Evolutionary conservation across 83 land plant species (phyloP), one percentile per base, ranked within the genome.

Genomic region (Larix sibirica): DNA sequence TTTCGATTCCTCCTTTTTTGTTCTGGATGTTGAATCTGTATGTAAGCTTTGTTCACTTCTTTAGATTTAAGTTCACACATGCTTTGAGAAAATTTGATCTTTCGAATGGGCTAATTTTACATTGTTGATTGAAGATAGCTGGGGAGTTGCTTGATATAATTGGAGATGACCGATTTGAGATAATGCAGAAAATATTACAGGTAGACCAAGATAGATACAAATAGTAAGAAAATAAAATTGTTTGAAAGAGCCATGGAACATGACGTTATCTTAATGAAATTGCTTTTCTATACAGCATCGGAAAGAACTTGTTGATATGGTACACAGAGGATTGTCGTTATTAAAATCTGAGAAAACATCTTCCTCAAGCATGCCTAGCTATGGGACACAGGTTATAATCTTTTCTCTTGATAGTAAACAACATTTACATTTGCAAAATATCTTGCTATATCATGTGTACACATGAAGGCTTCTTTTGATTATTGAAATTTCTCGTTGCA

Each of bases 141-240:
- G 92, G 92, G 40, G 95, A 95, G 62, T 65, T 97, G 80, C 89
- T 97, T 89, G 99, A 97, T 85, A 94, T 97, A 80, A 90, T 92
- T 74, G 99, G 99, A 21, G 97, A 96, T 83, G 85, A 82, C 80
- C 88, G 94, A 7, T 98, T 98, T 91, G 99, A 98, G 83, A 89
- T 86, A 1, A 94, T 98, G 33, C 99, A 98, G 83, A 92, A 91
- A 78, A 62, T 98, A 44, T 83, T 98, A 42, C 83, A 81, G 90
- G 99, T 96, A 90, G 78, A 88, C 14, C 60, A 74, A 31, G 42
- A 81, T 83, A 28, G 8, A 20, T 65, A 21, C 17, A 10, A 8
- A 76, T 21, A 16, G 16, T 20, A 18, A 44, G 13, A 9, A 69
- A 42, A 60, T 61, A 8, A 60, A 70, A 68, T 81, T 16, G 21